Conservation (phyloP, 1,139 yeast species). For the Hyphopichia buzzinii region DNA sequence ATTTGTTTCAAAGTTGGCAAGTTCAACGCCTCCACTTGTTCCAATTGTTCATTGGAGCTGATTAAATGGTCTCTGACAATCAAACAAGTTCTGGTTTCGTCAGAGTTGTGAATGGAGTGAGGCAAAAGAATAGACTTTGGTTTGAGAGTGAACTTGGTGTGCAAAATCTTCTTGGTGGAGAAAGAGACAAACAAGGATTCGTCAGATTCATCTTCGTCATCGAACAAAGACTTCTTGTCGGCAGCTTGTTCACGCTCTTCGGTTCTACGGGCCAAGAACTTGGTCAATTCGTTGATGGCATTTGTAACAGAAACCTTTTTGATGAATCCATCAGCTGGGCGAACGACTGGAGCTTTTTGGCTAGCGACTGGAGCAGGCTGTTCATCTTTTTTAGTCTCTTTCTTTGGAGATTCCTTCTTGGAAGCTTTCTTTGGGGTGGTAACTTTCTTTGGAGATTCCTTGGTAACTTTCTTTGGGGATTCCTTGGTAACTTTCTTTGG, state of each 20-base stretch:
- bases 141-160: constrained; percentile 65
- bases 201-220: constrained; percentile 55
- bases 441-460: too few relatives aligned
- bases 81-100: constrained; percentile 62
- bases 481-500: not conserved
- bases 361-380: constrained; percentile 3
- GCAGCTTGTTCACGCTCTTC: constrained; percentile 15
- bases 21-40: constrained; percentile 55
- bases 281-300: constrained; percentile 54
- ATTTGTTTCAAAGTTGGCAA: constrained; percentile 49
- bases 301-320: constrained; percentile 15
- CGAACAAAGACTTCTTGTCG: constrained; percentile 36
- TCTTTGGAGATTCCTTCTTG: constrained; percentile 5
- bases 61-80: constrained; percentile 67
- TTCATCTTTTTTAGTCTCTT: constrained; percentile 2
- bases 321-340: constrained; percentile 21
- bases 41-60: constrained; percentile 57
- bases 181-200: constrained; percentile 56
- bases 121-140: constrained; percentile 63
- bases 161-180: constrained; percentile 61
- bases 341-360: constrained; percentile 1
- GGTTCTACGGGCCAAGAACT: constrained; percentile 30
- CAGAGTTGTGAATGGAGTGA: constrained; percentile 45
- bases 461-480: constrained; percentile 2
- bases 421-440: constrained; percentile 5